Conservation (phyloP, 139 green algal species). For the Deuterostichococcus epilithicus region DNA sequence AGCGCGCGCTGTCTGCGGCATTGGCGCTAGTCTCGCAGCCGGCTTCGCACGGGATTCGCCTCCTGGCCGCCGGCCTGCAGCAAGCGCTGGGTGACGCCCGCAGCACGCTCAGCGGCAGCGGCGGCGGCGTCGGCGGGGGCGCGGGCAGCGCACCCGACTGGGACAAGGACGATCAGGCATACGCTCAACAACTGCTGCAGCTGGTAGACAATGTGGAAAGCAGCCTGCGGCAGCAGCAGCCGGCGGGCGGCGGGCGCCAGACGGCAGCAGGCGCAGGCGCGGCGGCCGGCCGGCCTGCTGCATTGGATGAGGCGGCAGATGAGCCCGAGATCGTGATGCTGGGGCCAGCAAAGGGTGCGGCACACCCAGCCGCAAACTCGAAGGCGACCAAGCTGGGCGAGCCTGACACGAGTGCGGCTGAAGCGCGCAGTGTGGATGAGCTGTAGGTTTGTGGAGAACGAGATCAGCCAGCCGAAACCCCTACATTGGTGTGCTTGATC, state of each 20-base stretch:
- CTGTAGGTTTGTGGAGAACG: too few relatives aligned
- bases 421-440: background rate
- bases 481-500: too few relatives aligned
- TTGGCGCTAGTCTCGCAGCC: background rate
- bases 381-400: too few relatives aligned
- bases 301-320: too few relatives aligned
- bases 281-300: too few relatives aligned
- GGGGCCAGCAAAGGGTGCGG: background rate
- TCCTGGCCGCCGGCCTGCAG: slow-evolving; percentile 31
- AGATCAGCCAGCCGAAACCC: too few relatives aligned
- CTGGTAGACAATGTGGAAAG: background rate
- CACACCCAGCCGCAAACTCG: too few relatives aligned
- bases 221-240: background rate
- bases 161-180: background rate
- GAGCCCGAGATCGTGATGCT: background rate
- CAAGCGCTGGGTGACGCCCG: slow-evolving; percentile 20
- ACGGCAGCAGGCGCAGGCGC: too few relatives aligned
- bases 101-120: too few relatives aligned
- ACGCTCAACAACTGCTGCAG: background rate
- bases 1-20: background rate
- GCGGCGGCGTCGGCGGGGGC: background rate
- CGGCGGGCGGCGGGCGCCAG: too few relatives aligned
- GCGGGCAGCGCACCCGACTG: background rate
- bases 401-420: too few relatives aligned
- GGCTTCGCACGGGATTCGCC: too few relatives aligned